A percentile compares a stretch with the other conserved stretches of the same genome.
These are phyloP conservation scores for Pseudonectria buxi DNA, from an alignment of 2,329 filamentous ascomycete species.

Conservation along the genomic window DNA sequence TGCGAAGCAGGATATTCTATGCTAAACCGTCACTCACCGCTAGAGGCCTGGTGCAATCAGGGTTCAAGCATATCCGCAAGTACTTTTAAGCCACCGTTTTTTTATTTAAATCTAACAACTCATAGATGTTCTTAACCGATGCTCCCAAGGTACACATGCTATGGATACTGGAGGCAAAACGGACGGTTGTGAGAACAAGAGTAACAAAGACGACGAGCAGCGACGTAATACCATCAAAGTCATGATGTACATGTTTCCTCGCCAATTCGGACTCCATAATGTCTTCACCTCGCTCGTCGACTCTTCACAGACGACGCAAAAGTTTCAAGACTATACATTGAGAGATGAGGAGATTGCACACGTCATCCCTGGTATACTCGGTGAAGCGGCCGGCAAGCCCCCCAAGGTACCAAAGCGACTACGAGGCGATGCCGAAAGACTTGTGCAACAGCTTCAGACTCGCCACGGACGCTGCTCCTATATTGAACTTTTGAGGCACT, in stretches of 20 bases:
- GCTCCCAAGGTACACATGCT: conserved; percentile 23
- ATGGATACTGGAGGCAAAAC: not conserved
- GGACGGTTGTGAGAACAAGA: not conserved
- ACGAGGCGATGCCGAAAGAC: conserved; percentile 49
- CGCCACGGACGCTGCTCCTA: conserved; percentile 74
- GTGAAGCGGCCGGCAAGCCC: conserved; percentile 4
- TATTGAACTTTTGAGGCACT: conserved; percentile 66
- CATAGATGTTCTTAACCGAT: conserved; percentile 75
- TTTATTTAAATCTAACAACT: conserved; percentile 9
- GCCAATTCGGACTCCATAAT: conserved; percentile 85
- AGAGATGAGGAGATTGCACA: conserved; percentile 72
- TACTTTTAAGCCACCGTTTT: conserved; percentile 6
- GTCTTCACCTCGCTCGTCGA: conserved; percentile 73
- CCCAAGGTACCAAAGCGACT: conserved; percentile 58
- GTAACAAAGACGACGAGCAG: conserved; percentile 19
- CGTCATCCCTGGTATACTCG: conserved; percentile 14
- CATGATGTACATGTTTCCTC: conserved; percentile 90
- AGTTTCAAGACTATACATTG: conserved; percentile 76
- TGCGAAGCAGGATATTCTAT: conserved; percentile 82
- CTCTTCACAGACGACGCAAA: conserved; percentile 58
- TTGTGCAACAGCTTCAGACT: conserved; percentile 63
- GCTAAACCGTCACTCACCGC: conserved; percentile 65
- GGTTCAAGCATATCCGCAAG: conserved; percentile 75
- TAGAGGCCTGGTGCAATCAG: conserved; percentile 61
- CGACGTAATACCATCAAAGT: conserved; percentile 56